Conservation (phyloP, 441 rosid species). For the Adansonia madagascariensis region DNA sequence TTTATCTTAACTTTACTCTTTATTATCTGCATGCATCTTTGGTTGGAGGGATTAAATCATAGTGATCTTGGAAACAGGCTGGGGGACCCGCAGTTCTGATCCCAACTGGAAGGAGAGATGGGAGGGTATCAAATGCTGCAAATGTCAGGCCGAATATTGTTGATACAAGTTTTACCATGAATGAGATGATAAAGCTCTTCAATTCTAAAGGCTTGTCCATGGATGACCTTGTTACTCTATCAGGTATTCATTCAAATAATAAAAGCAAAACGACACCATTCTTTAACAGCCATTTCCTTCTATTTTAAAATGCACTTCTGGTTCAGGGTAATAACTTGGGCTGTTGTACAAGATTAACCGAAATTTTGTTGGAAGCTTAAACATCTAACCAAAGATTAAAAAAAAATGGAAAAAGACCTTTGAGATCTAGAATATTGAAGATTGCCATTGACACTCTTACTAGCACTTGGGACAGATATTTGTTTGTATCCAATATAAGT, state of each 20-base stretch:
- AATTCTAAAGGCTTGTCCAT: constrained; percentile 74
- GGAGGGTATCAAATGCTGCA: constrained; percentile 46
- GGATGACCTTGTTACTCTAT: constrained; percentile 70
- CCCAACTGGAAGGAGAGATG: constrained; percentile 72
- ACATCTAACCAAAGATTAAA: too few relatives aligned
- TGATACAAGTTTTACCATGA: constrained; percentile 77
- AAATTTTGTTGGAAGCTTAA: too few relatives aligned
- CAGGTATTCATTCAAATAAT: constrained; percentile 52
- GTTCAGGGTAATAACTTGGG: too few relatives aligned
- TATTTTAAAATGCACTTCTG: too few relatives aligned
- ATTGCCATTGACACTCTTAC: too few relatives aligned
- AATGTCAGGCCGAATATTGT: constrained; percentile 76
- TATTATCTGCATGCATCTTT: not conserved
- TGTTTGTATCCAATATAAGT: too few relatives aligned
- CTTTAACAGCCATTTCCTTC: not conserved
- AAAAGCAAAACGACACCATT: not conserved
- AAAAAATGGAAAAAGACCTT: too few relatives aligned
- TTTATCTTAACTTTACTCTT: not conserved
- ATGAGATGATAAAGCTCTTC: constrained; percentile 66
- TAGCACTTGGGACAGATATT: too few relatives aligned
- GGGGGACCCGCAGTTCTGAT: constrained; percentile 60
- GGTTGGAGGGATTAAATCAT: constrained; percentile 23
- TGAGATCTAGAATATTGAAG: not conserved
- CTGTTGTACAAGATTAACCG: too few relatives aligned
- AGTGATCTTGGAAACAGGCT: constrained; percentile 37